Evolutionary conservation across 2,329 filamentous ascomycete species (phyloP).

Genomic region (Diaporthe longicolla): DNA sequence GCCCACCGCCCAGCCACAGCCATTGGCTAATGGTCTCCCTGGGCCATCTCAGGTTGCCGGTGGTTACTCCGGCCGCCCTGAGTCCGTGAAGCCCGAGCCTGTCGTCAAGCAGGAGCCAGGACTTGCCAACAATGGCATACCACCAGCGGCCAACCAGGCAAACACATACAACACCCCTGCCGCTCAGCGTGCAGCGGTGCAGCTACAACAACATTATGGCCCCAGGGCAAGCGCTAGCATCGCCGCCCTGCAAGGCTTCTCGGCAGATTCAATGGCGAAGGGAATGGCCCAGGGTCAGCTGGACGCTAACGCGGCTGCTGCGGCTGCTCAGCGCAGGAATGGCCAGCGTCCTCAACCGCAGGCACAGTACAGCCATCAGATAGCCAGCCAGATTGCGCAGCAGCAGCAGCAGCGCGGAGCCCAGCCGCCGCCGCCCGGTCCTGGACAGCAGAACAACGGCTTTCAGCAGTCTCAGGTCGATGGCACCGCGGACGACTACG

Average conservation of each 20-base stretch:
- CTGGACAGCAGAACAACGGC: constrained; percentile 57
- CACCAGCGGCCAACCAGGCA: constrained; percentile 50
- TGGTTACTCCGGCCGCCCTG: constrained; percentile 63
- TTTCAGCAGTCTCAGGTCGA: constrained; percentile 76
- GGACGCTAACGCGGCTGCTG: constrained; percentile 17
- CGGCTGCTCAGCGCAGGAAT: constrained; percentile 44
- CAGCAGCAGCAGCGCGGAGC: constrained; percentile 47
- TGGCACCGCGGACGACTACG: constrained; percentile 74
- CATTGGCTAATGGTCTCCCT: constrained; percentile 49
- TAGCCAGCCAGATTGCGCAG: constrained; percentile 50
- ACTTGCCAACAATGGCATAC: constrained; percentile 49
- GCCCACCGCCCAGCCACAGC: constrained; percentile 47
- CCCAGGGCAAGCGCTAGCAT: constrained; percentile 76
- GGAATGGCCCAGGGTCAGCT: too few species aligned
- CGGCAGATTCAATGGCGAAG: too few species aligned
- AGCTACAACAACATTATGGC: constrained; percentile 73
- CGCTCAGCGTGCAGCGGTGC: constrained; percentile 68
- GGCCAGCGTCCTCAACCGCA: constrained; percentile 42
- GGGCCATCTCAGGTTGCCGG: constrained; percentile 50
- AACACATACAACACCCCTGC: constrained; percentile 55
- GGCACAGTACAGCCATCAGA: constrained; percentile 52
- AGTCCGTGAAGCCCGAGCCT: constrained; percentile 64
- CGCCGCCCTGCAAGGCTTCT: constrained; percentile 69
- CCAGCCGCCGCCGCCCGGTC: constrained; percentile 18
- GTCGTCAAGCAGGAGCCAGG: constrained; percentile 64